A percentile compares a stretch with the other conserved stretches of the same genome.
Evolutionary conservation across 371 early-diverging fungal genomes (phyloP).

Genomic region (Catenaria anguillulae): DNA sequence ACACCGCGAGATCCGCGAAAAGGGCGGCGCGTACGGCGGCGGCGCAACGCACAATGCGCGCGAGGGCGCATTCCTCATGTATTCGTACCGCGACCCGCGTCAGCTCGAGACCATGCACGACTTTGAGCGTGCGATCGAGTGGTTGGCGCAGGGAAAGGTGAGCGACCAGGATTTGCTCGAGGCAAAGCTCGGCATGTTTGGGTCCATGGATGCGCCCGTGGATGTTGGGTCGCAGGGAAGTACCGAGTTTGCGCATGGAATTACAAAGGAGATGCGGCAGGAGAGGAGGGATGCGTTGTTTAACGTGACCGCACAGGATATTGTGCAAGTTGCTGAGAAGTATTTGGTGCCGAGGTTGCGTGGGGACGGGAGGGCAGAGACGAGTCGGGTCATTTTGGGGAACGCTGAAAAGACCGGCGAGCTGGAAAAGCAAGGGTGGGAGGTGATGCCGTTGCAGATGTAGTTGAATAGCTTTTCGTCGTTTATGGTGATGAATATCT

Average conservation of each 20-base stretch:
- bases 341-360: no score
- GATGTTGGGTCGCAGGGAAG: constrained; percentile 74
- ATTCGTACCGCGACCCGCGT: constrained; percentile 84
- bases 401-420: neutral
- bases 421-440: neutral
- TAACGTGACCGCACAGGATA: neutral
- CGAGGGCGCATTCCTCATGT: constrained; percentile 71
- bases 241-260: constrained; percentile 52
- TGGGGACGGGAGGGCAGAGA: no score
- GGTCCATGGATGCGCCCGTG: constrained; percentile 64
- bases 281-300: constrained; percentile 14
- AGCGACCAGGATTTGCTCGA: constrained; percentile 60
- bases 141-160: constrained; percentile 35
- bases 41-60: constrained; percentile 57
- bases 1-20: constrained; percentile 88
- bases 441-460: neutral
- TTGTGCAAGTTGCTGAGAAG: neutral
- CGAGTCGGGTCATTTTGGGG: neutral
- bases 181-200: constrained; percentile 82
- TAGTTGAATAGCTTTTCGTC: neutral
- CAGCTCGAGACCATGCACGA: constrained; percentile 56
- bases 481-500: no score
- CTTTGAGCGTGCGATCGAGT: constrained; percentile 43
- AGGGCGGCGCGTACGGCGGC: constrained; percentile 93
- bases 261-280: constrained; percentile 75